Evolutionary conservation across 2,329 filamentous ascomycete species (phyloP).

Genomic region (Nothophoma quercina): DNA sequence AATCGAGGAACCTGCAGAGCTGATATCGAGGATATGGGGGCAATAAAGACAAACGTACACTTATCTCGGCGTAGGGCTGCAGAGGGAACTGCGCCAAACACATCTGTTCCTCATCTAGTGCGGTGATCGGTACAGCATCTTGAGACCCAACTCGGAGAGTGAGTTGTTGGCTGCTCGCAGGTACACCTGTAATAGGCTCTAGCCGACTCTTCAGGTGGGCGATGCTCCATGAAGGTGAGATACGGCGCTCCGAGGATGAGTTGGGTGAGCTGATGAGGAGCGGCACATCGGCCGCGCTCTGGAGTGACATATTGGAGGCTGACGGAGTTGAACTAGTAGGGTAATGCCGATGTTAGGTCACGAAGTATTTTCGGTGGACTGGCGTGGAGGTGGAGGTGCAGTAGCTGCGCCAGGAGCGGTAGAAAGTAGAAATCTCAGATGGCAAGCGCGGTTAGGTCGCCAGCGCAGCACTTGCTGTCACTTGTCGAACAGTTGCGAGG

Average conservation of each 20-base stretch:
- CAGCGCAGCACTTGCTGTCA: slow-evolving; percentile 9
- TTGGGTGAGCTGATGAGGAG: slow-evolving; percentile 78
- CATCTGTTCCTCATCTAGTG: slow-evolving; percentile 74
- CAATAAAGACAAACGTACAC: slow-evolving; percentile 65
- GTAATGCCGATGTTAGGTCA: slow-evolving; percentile 17
- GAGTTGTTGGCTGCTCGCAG: slow-evolving; percentile 79
- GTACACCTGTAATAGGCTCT: slow-evolving; percentile 91
- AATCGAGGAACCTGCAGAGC: slow-evolving; percentile 25
- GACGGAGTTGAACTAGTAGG: slow-evolving; percentile 19
- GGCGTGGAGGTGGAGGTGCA: slow-evolving; percentile 19
- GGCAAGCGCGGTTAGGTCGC: slow-evolving; percentile 8
- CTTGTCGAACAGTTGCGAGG: background rate
- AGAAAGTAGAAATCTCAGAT: slow-evolving; percentile 9
- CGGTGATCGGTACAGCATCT: slow-evolving; percentile 70
- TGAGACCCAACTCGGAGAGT: slow-evolving; percentile 71
- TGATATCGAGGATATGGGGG: slow-evolving; percentile 25
- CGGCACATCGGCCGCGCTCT: slow-evolving; percentile 73
- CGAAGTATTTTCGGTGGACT: slow-evolving; percentile 8
- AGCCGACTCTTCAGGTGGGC: slow-evolving; percentile 83
- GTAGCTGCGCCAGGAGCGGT: slow-evolving; percentile 19
- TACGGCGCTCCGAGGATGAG: slow-evolving; percentile 83
- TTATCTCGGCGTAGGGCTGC: slow-evolving; percentile 77
- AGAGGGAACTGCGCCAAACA: slow-evolving; percentile 71
- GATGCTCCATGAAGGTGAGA: slow-evolving; percentile 92
- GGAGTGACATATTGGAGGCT: slow-evolving; percentile 42